Evolutionary conservation across 164 flowering plant species (phyloP).

Genomic region (Akebia trifoliata): DNA sequence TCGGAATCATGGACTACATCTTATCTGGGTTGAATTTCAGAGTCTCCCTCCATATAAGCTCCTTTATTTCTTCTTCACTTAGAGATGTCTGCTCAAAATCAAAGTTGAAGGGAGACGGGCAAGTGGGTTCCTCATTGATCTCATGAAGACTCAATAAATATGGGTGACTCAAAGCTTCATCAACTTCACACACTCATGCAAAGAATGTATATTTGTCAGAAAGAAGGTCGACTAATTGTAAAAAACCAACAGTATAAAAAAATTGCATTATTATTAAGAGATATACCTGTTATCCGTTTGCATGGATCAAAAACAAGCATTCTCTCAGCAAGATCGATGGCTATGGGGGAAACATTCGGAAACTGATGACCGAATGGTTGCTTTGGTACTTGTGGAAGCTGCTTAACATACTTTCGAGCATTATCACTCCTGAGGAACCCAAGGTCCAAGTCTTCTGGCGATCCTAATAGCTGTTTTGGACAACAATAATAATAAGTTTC

Average conservation of each 20-base stretch:
- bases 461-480: constrained; percentile 39
- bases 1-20: constrained; percentile 5
- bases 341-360: constrained; percentile 56
- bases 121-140: constrained; percentile 84
- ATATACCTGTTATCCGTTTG: constrained; percentile 81
- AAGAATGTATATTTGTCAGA: neutral
- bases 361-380: constrained; percentile 49
- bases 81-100: constrained; percentile 70
- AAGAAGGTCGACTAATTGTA: neutral
- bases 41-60: constrained; percentile 75
- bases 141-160: constrained; percentile 73
- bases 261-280: neutral
- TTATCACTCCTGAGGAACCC: constrained; percentile 47
- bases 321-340: constrained; percentile 77
- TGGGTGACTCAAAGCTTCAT: constrained; percentile 85
- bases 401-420: constrained; percentile 42
- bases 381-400: constrained; percentile 42
- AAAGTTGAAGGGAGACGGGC: constrained; percentile 64
- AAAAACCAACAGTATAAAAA: neutral
- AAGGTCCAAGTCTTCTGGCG: constrained; percentile 51
- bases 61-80: constrained; percentile 76
- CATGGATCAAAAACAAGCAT: constrained; percentile 95
- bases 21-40: constrained; percentile 54
- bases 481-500: neutral
- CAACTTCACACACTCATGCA: constrained; percentile 39